Evolutionary conservation across 106 monocot genomes (phyloP).

Genomic region (Dactylorhiza incarnata): DNA sequence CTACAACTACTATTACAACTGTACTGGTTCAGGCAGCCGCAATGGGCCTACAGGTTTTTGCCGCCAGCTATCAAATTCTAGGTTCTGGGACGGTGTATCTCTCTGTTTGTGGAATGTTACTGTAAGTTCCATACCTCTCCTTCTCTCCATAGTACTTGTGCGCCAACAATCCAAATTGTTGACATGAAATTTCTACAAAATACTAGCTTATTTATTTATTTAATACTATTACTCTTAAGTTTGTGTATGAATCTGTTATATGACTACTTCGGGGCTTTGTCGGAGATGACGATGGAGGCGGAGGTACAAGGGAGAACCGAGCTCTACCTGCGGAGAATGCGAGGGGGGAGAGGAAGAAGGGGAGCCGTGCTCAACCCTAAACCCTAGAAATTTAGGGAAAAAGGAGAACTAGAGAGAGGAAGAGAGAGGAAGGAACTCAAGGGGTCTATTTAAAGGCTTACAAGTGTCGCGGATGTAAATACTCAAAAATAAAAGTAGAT

Average conservation of each 20-base stretch:
- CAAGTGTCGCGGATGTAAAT: too few species aligned
- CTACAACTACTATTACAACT: not conserved
- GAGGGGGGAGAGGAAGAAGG: too few species aligned
- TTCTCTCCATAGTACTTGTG: not conserved
- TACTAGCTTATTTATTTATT: not conserved
- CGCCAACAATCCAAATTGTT: not conserved
- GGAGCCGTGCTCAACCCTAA: too few species aligned
- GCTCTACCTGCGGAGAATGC: too few species aligned
- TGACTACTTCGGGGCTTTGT: too few species aligned
- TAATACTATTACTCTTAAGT: not conserved
- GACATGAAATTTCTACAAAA: not conserved
- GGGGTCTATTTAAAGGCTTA: too few species aligned
- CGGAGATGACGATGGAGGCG: too few species aligned
- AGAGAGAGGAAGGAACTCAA: too few species aligned
- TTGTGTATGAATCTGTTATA: not conserved
- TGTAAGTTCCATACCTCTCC: conserved; percentile 42
- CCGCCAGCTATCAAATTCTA: conserved; percentile 33
- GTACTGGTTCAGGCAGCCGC: conserved; percentile 47
- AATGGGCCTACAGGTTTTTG: conserved; percentile 73
- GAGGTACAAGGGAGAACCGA: too few species aligned
- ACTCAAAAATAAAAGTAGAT: too few species aligned
- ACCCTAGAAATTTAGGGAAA: too few species aligned
- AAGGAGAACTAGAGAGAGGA: too few species aligned
- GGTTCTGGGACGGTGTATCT: conserved; percentile 45
- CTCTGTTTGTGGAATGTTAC: conserved; percentile 85